phyloP scores from a whole-genome alignment of 495 filamentous ascomycete species.

The Tuber brumale region DNA sequence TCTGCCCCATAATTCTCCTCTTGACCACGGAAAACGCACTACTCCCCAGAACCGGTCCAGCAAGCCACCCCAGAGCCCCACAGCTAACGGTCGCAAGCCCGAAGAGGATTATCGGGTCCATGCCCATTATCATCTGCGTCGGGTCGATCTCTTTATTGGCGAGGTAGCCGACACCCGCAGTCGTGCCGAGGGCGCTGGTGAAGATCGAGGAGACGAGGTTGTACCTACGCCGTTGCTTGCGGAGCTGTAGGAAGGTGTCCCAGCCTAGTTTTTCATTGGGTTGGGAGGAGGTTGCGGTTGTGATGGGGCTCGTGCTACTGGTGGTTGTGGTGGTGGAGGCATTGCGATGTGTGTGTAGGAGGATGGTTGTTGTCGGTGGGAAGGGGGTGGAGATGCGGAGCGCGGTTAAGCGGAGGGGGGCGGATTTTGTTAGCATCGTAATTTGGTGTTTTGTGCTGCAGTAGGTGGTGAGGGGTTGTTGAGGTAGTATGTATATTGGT shows the following conservation, averaged over 20 bases:
- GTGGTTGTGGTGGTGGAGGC: slow-evolving; percentile 38
- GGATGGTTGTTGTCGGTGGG: slow-evolving; percentile 17
- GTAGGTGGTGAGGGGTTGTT: not conserved
- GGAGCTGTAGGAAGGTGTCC: slow-evolving; percentile 89
- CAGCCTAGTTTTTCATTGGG: slow-evolving; percentile 59
- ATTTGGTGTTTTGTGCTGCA: not conserved
- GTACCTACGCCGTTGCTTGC: slow-evolving; percentile 73
- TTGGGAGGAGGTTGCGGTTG: slow-evolving; percentile 35
- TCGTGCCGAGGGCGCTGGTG: slow-evolving; percentile 54
- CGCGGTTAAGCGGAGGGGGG: not conserved
- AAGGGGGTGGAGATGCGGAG: not conserved
- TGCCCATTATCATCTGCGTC: slow-evolving; percentile 59
- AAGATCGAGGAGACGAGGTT: slow-evolving; percentile 67
- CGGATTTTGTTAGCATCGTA: not conserved
- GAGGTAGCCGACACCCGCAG: slow-evolving; percentile 58
- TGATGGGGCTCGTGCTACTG: slow-evolving; percentile 43
- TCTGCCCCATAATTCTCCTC: slow-evolving; percentile 57
- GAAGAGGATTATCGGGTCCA: slow-evolving; percentile 81
- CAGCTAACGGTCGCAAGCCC: slow-evolving; percentile 67
- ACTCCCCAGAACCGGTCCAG: slow-evolving; percentile 72
- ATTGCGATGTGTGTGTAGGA: slow-evolving; percentile 39
- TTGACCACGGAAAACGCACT: slow-evolving; percentile 66
- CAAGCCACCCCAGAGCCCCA: slow-evolving; percentile 74
- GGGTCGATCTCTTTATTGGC: slow-evolving; percentile 62
- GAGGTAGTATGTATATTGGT: not conserved